Evolutionary conservation across 805 yeast species (phyloP), one percentile per base, ranked within the genome.

Genomic region (Saturnispora galanensis): DNA sequence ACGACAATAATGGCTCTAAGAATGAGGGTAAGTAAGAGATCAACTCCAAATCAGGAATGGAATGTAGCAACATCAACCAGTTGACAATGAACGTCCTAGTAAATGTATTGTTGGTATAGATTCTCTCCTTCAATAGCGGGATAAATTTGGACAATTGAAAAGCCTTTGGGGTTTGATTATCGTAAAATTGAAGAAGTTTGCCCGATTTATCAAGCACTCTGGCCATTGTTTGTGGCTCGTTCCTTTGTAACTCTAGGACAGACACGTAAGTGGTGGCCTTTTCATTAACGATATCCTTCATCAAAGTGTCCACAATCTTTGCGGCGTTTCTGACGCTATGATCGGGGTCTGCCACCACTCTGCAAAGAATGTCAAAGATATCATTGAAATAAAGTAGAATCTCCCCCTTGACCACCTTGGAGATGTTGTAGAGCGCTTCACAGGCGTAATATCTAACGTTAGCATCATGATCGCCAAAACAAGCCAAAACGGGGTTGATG

Each of bases 391-490:
- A 89, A 10, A 84, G 68, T 49, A 93, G 67, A 17, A 93, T 85
- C 63, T 93, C 97, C 28, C 97, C 97, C 53, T 95, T 79, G 3
- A 97, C 95, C 16, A 93, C 94, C 58, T 93, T 93, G 39, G 97
- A 95, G 38, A 93, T 89, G 63, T 93, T 93, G 64, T 93, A 93
- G 49, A 93, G 70, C 39, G 95, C 83, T 58, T 93, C 98, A 66
- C 97, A 93, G 0, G 98, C 97, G 61, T 88, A 93, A 57, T 93
- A 93, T 44, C 98, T 72, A 8, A 93, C 98, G 52, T 95, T 77
- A n/a, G 96, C 90, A 60, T 93, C 96, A 48, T 93, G 96, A 57
- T 93, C 98, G 41, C 95, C 90, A 61, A 93, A 93, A 47, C 97
- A 90, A 0, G 96, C 90, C 54, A 93, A 69, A 11, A 93, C 95